Base-by-base conservation (phyloP, 2,329 filamentous ascomycete species). In the Diaporthe batatas region DNA sequence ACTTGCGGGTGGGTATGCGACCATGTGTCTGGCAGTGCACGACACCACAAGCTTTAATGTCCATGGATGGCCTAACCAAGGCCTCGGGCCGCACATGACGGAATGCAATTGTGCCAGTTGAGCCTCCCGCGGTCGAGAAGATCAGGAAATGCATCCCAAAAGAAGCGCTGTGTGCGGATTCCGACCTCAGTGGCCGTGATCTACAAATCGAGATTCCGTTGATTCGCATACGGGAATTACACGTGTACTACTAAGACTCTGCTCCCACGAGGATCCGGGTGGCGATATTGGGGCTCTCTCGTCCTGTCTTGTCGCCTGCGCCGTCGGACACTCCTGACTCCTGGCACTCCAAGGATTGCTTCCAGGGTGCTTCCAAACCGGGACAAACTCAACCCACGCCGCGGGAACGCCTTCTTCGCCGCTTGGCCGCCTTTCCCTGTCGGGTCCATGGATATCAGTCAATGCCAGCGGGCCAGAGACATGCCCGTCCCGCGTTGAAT, bases 391-490 rank as follows among this genome's bases (percentile, higher is more conserved):
- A 3, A 39, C 14, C 44, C 44, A 21, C 44, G 14, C 29, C 8
- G 36, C 42, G n/a, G 29, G 42, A 29, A 34, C 39, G 54, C 67
- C 39, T 34, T 59, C 6, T 23, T 39, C 12, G 55, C 34, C 34
- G 34, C 34, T 23, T 39, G 10, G 55, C n/a, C 36, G 36, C 36
- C 54, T 23, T 36, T 57, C 54, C 55, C 32, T 39, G 42, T 49
- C 64, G 18, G 2, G 29, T 34, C 36, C 57, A 68, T 62, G 47
- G 49, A 64, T 65, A 16, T 25, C 49, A 11, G 21, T 25, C 49
- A 16, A n/a, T 36, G 47, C 44, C 69, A 68, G 69, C 57, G 11
- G 25, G n/a, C 54, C 72, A 57, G 29, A 47, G 71, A 71, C 49
- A 51, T 23, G n/a, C 53, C 25, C 39, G 44, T 36, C 34, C 34